A percentile compares a stretch with the other conserved stretches of the same genome.
Evolutionary conservation across 177 flowering plant species (phyloP).

Genomic region (Telopea speciosissima): DNA sequence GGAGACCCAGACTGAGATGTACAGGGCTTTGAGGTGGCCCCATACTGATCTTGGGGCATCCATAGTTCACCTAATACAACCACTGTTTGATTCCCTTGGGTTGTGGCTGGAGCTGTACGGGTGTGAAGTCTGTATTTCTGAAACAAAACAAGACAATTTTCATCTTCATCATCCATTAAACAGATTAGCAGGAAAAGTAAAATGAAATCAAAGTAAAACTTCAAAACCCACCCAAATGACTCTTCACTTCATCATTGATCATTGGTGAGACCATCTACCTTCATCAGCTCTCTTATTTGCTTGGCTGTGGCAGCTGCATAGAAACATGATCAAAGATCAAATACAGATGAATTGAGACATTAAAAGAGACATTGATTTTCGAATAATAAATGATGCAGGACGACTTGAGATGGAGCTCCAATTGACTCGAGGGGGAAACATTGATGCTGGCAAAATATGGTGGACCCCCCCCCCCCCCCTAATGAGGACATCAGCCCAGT

Average conservation of each 20-base stretch:
- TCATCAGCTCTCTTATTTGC: slow-evolving; percentile 17
- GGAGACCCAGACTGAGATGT: slow-evolving; percentile 61
- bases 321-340: neutral
- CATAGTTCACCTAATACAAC: slow-evolving; percentile 45
- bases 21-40: slow-evolving; percentile 36
- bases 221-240: slow-evolving; percentile 63
- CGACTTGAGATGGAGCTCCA: too few relatives aligned
- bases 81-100: slow-evolving; percentile 20
- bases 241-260: slow-evolving; percentile 85
- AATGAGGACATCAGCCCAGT: too few relatives aligned
- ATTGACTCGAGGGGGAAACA: too few relatives aligned
- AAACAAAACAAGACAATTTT: slow-evolving; percentile 9
- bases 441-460: too few relatives aligned
- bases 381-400: too few relatives aligned
- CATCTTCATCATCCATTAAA: neutral
- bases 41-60: slow-evolving; percentile 38
- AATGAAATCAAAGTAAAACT: neutral
- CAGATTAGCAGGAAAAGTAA: neutral
- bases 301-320: slow-evolving; percentile 67
- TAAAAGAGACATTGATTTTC: too few relatives aligned
- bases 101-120: slow-evolving; percentile 28
- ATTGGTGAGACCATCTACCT: slow-evolving; percentile 18
- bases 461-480: too few relatives aligned
- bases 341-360: neutral
- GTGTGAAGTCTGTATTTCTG: slow-evolving; percentile 81